A percentile compares a stretch with the other conserved stretches of the same genome.
Conservation (phyloP, 768 basidiomycete genomes). For the Amanita rimosa region DNA sequence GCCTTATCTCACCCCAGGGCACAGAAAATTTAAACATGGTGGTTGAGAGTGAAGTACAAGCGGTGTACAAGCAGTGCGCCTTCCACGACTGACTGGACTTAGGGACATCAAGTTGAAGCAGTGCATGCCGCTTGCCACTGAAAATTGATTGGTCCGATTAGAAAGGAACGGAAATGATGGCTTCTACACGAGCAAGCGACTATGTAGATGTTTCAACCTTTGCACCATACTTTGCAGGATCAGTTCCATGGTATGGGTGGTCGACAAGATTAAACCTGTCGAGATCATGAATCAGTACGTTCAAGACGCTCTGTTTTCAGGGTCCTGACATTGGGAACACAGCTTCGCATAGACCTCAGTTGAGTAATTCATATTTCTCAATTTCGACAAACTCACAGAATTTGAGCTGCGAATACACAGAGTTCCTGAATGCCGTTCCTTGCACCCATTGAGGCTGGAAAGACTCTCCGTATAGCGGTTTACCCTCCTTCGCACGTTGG, state of each 20-base stretch:
- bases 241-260: constrained; percentile 78
- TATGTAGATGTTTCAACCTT: constrained; percentile 19
- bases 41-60: neutral
- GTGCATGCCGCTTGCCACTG: too few relatives aligned
- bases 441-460: constrained; percentile 81
- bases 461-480: constrained; percentile 80
- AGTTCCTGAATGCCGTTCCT: constrained; percentile 78
- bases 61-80: neutral
- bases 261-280: constrained; percentile 92
- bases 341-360: constrained; percentile 25
- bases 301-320: neutral
- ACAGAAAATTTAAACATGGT: constrained; percentile 24
- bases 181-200: constrained; percentile 7
- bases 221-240: constrained; percentile 68
- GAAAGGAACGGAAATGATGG: neutral
- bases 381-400: constrained; percentile 47
- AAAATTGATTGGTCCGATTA: neutral
- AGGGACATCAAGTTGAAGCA: too few relatives aligned
- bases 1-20: constrained; percentile 15
- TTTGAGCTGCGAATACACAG: constrained; percentile 87
- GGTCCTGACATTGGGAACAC: constrained; percentile 62
- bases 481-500: constrained; percentile 62
- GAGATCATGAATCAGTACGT: constrained; percentile 1
- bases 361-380: constrained; percentile 2
- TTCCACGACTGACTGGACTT: too few relatives aligned